These are phyloP conservation scores for Tripidium arundinaceum DNA, from an alignment of 202 grass and related monocot species.

Conservation along the genomic window DNA sequence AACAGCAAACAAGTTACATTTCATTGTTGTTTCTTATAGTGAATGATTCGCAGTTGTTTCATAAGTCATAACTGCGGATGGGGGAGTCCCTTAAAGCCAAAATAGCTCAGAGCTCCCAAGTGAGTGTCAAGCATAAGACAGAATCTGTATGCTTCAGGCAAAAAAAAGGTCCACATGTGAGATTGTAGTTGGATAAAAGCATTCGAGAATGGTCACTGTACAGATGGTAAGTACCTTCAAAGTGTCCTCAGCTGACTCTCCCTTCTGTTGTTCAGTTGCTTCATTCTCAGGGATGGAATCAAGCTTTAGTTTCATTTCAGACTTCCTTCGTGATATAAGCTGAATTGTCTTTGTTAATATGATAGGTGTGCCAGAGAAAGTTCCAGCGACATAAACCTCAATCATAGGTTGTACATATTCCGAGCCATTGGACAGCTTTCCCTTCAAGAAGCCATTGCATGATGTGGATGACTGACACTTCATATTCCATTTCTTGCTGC, in stretches of 20 bases:
- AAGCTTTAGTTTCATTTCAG: constrained; percentile 61
- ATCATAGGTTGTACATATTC: constrained; percentile 59
- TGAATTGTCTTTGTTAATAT: constrained; percentile 75
- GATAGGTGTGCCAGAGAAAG: constrained; percentile 74
- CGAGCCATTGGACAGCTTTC: constrained; percentile 37
- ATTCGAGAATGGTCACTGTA: background rate
- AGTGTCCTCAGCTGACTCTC: constrained; percentile 28
- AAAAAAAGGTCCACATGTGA: background rate
- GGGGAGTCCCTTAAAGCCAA: background rate
- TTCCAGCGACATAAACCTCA: constrained; percentile 75
- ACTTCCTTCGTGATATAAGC: constrained; percentile 64
- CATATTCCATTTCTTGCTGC: constrained; percentile 70
- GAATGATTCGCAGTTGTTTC: background rate
- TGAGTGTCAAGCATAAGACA: background rate
- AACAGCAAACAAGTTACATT: no score
- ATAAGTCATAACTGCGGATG: background rate
- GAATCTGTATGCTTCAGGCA: background rate
- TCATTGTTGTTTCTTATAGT: background rate
- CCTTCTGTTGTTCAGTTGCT: constrained; percentile 50
- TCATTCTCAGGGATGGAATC: constrained; percentile 79
- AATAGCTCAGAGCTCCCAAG: background rate
- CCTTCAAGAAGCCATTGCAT: constrained; percentile 62
- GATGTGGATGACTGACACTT: constrained; percentile 54
- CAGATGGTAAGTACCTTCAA: constrained; percentile 51
- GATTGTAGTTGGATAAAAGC: background rate